Base-by-base conservation (phyloP, 768 basidiomycete species). In the Podaxis sp. region DNA sequence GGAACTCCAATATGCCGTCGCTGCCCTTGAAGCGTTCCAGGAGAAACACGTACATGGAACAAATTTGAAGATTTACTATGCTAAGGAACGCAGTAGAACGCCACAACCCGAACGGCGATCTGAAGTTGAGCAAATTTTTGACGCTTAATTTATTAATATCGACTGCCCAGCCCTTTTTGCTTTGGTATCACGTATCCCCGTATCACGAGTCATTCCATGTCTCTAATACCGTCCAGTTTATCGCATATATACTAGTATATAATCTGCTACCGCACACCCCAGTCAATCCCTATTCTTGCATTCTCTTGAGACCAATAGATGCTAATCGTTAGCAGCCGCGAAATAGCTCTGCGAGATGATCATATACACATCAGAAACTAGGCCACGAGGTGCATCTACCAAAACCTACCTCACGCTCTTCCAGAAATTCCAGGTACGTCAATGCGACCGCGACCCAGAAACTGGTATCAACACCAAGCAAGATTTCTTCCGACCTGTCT, bases 381-480 rank as follows among this genome's bases (percentile, higher is more conserved):
- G 15, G 38, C 40, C 8, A 53, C n/a, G 19, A 30, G 38, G 36
- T 51, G 3, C 24, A 24, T 3, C 13, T 13, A n/a, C 8, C 53
- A 19, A 36, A 44, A 73, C 87, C 64, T 65, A 91, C 92, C 78
- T 92, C 91, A 68, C 90, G 80, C 66, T 93, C 90, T 68, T 83
- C 84, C 67, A 93, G 72, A 68, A 91, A 93, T 63, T 90, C 90
- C 12, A 91, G 73, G 71, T 92, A 94, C 2, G 89, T 87, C 68
- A 93, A 71, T 0, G 87, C 87, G 44, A 90, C 77, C 0, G 89
- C 84, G 51, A 94, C 80, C 87, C 90, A 93, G 70, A 93, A 93
- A 58, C 86, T 86, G 28, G 83, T 82, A 53, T 92, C 89, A 30
- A 94, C 84, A 13, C 91, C 92, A 24, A 92, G 69, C 33, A 80